phyloP scores from a whole-genome alignment of 768 basidiomycete genomes.

The Basidioascus undulatus region DNA sequence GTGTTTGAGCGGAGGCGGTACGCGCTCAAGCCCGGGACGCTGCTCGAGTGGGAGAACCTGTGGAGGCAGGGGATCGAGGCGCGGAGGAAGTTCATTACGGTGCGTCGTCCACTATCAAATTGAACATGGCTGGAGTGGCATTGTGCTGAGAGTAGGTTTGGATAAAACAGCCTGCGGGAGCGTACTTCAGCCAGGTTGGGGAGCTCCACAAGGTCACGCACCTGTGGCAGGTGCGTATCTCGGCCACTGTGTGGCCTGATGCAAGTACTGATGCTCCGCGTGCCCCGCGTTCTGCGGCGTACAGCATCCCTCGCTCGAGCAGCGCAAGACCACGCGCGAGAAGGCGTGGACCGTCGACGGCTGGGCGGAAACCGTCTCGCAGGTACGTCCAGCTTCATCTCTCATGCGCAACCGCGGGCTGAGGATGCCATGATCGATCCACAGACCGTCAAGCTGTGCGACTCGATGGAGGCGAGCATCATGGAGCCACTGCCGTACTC shows the following conservation, averaged over 20 bases:
- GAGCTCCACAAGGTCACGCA: slow-evolving; percentile 36
- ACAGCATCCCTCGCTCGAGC: slow-evolving; percentile 26
- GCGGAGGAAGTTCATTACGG: slow-evolving; percentile 59
- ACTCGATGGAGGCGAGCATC: slow-evolving; percentile 67
- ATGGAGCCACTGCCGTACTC: slow-evolving; percentile 56
- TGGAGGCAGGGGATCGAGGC: slow-evolving; percentile 60
- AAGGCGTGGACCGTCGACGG: slow-evolving; percentile 84
- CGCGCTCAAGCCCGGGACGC: slow-evolving; percentile 19
- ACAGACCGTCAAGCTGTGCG: slow-evolving; percentile 71
- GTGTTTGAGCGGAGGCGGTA: slow-evolving; percentile 85
- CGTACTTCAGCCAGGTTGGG: slow-evolving; percentile 20
- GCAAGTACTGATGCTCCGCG: background rate
- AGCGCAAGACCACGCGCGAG: slow-evolving; percentile 60
- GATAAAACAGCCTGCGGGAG: slow-evolving; percentile 16
- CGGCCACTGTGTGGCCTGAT: background rate
- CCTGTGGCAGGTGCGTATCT: background rate
- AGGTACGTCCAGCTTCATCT: slow-evolving; percentile 26
- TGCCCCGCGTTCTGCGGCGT: slow-evolving; percentile 8
- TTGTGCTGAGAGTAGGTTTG: background rate
- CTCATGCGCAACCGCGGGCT: background rate
- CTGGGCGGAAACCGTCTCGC: slow-evolving; percentile 83
- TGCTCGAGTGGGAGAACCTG: slow-evolving; percentile 3
- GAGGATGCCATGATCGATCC: background rate
- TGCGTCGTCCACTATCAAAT: slow-evolving; percentile 86
- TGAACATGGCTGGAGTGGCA: no score